phyloP scores from a whole-genome alignment of 768 basidiomycete species.

The Agaricus bisporus region DNA sequence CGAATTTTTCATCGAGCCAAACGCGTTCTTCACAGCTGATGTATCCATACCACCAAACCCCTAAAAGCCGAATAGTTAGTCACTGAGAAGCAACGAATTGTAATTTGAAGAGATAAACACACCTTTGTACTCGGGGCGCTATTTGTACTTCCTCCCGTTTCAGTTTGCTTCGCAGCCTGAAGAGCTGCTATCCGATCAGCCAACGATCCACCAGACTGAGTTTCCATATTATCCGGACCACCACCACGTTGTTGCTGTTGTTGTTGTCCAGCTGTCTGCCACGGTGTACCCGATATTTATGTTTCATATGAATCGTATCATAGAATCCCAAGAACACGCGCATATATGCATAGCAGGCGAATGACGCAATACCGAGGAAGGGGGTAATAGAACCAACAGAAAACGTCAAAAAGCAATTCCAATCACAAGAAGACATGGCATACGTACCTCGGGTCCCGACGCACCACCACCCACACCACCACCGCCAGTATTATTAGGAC shows the following conservation, averaged over 20 bases:
- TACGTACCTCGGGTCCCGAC: neutral
- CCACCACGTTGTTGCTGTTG: neutral
- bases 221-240: neutral
- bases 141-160: constrained; percentile 10
- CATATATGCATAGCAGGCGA: neutral
- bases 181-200: constrained; percentile 13
- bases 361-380: neutral
- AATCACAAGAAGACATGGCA: neutral
- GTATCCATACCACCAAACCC: constrained; percentile 59
- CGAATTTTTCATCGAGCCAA: constrained; percentile 35
- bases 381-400: neutral
- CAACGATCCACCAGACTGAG: constrained; percentile 6
- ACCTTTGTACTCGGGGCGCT: constrained; percentile 12
- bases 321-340: neutral
- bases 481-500: neutral
- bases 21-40: constrained; percentile 40
- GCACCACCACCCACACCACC: neutral
- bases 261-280: constrained; percentile 7
- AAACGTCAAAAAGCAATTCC: neutral
- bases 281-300: neutral
- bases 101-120: constrained; percentile 3
- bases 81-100: too few species aligned
- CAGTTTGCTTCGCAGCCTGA: neutral
- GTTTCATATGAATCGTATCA: neutral
- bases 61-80: constrained; percentile 22